Base-by-base conservation (phyloP, 169 alveolate species). In the Eimeria maxima region DNA sequence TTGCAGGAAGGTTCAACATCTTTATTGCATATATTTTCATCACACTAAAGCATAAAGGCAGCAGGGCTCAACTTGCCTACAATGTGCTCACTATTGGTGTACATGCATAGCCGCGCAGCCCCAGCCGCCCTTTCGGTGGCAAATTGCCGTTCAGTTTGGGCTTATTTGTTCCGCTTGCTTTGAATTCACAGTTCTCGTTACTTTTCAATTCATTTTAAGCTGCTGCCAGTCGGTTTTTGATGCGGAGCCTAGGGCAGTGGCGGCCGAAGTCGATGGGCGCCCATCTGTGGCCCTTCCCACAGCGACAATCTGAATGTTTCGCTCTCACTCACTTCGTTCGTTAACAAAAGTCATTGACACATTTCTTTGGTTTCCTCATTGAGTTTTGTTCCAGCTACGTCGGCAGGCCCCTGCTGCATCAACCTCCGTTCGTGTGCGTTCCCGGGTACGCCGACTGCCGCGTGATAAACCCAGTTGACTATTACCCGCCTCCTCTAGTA, bases 41-140 rank as follows among this genome's bases (percentile, higher is more conserved):
- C 53, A 1, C 53, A 73, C 1, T 16, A 73, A 38, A 73, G n/a
- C 50, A 0, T 38, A 16, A 38, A 18, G 18, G 29, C 47, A 20
- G 78, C 22, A 27, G 10, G 16, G 8, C 53, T 5, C 55, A 18
- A 14, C 47, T 13, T 33, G 55, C 83, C 55, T 33, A 1, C 53
- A 38, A 38, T 18, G 27, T 18, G 29, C 83, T 42, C 83, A 18
- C 83, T 16, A 27, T 3, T 14, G 83, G 50, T 20, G 0, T 2
- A 16, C 83, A 73, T 73, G 83, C 83, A 2, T n/a, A 3, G 29
- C 38, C 83, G 18, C 55, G 53, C 83, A 73, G 83, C 53, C 83
- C 83, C 55, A 33, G 83, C 3, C 29, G 55, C 53, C 47, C 7
- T 8, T 2, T 16, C 29, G 0, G 27, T 38, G 83, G 83, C 53